These are phyloP conservation scores for Fusarium piperis DNA, from an alignment of 2,329 filamentous ascomycete genomes.

Conservation along the genomic window DNA sequence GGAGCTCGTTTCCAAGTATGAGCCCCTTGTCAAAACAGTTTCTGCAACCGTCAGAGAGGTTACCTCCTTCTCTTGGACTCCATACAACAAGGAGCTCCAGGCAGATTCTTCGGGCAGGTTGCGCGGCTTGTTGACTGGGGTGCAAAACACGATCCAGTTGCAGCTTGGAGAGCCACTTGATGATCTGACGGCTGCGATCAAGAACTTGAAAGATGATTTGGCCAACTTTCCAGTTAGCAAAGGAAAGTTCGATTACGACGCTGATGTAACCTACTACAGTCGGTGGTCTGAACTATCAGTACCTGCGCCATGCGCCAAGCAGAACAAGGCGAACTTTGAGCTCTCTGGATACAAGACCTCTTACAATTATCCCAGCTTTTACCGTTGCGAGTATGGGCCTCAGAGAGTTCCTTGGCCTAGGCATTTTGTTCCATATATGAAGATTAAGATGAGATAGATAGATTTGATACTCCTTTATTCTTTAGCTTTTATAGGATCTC, in stretches of 20 bases:
- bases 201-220: background rate
- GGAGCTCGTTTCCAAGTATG: background rate
- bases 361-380: background rate
- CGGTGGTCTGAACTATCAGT: background rate
- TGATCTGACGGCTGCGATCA: background rate
- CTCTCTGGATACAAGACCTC: background rate
- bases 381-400: background rate
- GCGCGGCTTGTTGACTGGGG: background rate
- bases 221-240: background rate
- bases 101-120: conserved; percentile 2
- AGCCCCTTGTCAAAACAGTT: background rate
- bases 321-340: background rate
- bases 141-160: background rate
- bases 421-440: conserved; percentile 1
- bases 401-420: background rate
- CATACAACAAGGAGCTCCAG: background rate
- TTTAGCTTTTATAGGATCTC: no score
- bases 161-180: background rate
- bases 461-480: no score
- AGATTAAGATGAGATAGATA: background rate
- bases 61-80: background rate
- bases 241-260: background rate
- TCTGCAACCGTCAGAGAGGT: background rate
- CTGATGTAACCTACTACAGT: background rate
- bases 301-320: background rate